These are phyloP conservation scores for Geotrichum candidum DNA, from an alignment of 1,139 yeast genomes.

Conservation along the genomic window DNA sequence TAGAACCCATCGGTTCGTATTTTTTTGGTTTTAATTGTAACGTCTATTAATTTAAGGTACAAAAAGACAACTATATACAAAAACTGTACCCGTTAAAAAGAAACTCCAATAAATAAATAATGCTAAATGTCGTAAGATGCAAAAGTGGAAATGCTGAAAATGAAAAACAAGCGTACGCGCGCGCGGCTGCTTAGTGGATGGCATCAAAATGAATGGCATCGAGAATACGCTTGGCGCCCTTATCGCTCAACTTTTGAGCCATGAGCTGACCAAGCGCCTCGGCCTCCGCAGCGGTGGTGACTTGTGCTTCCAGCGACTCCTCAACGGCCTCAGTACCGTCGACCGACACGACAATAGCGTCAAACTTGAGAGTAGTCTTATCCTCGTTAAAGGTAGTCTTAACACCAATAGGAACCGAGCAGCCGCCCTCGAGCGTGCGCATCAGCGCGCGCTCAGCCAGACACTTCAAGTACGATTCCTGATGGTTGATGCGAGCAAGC, in stretches of 20 bases:
- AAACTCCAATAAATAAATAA: not conserved
- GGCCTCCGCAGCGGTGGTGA: slow-evolving; percentile 54
- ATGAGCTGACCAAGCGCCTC: slow-evolving; percentile 61
- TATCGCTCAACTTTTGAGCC: slow-evolving; percentile 59
- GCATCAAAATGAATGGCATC: slow-evolving; percentile 40
- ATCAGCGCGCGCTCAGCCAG: slow-evolving; percentile 84
- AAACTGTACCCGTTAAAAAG: not conserved
- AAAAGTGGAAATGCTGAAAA: not conserved
- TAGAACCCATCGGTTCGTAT: not conserved
- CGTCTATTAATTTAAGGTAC: not conserved
- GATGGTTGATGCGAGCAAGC: slow-evolving; percentile 58
- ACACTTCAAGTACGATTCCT: slow-evolving; percentile 67
- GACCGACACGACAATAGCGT: slow-evolving; percentile 74
- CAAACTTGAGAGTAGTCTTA: slow-evolving; percentile 43
- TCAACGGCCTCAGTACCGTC: slow-evolving; percentile 73
- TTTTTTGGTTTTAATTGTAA: not conserved
- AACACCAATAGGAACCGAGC: slow-evolving; percentile 96
- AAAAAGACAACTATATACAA: not conserved
- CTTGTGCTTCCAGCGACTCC: slow-evolving; percentile 38
- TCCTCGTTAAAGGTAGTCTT: slow-evolving; percentile 49
- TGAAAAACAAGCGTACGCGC: not conserved
- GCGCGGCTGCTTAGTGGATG: slow-evolving; percentile 7
- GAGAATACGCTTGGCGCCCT: slow-evolving; percentile 79
- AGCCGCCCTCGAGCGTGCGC: slow-evolving; percentile 92
- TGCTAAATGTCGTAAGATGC: not conserved